Conservation (phyloP, 2,329 filamentous ascomycete species). For the Phaeosphaeria sp. region DNA sequence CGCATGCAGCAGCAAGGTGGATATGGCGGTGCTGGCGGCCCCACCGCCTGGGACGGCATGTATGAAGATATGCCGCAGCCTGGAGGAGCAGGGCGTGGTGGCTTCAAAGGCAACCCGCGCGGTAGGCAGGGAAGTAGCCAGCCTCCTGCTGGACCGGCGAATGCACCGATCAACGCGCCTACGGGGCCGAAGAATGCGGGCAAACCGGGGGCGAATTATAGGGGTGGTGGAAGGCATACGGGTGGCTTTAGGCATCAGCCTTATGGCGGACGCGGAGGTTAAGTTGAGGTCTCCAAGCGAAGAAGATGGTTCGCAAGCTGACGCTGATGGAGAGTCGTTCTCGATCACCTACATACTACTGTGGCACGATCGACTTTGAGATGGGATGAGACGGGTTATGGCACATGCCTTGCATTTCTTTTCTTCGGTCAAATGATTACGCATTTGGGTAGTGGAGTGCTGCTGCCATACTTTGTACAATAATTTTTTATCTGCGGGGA, state of each 20-base stretch:
- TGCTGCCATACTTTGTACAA: not conserved
- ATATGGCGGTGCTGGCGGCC: conserved; percentile 64
- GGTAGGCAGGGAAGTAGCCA: conserved; percentile 42
- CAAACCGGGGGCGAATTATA: conserved; percentile 89
- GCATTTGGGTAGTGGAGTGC: not conserved
- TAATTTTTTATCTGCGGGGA: not conserved
- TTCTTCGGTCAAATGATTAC: not conserved
- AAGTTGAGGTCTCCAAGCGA: not conserved
- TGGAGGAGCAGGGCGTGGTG: conserved; percentile 54
- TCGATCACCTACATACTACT: not conserved
- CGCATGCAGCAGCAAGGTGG: conserved; percentile 55
- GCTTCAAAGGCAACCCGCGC: conserved; percentile 22
- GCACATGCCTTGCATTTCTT: not conserved
- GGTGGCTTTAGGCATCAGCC: conserved; percentile 39
- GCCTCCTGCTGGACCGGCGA: conserved; percentile 48
- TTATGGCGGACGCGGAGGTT: conserved; percentile 34
- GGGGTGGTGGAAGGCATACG: conserved; percentile 71
- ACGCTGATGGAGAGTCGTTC: not conserved
- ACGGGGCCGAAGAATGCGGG: conserved; percentile 97
- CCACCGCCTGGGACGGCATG: conserved; percentile 97
- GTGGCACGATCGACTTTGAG: not conserved
- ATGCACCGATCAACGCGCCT: conserved; percentile 78
- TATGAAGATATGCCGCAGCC: conserved; percentile 94
- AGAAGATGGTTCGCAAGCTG: not conserved
- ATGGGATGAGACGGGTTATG: not conserved